A percentile compares a stretch with the other conserved stretches of the same genome.
Conservation (phyloP, 2,329 filamentous ascomycete species). For the Fusarium bactridioides region DNA sequence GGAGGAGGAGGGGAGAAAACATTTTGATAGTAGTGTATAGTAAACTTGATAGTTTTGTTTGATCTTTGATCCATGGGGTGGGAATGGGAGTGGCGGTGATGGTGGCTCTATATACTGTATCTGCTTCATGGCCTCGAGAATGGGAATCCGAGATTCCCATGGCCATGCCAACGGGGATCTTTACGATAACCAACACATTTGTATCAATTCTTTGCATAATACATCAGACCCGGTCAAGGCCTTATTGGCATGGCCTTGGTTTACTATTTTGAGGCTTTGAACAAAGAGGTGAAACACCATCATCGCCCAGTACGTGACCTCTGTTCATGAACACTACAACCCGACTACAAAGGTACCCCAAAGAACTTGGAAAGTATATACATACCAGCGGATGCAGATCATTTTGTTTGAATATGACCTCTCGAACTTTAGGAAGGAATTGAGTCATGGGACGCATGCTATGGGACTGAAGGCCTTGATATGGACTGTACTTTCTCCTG, state of each 20-base stretch:
- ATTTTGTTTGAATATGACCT: no score
- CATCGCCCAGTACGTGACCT: not conserved
- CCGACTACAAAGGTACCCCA: not conserved
- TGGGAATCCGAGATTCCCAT: not conserved
- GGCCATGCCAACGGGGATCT: no score
- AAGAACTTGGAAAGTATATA: not conserved
- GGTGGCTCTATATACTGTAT: not conserved
- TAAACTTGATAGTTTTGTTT: not conserved
- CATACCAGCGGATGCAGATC: rapidly evolving
- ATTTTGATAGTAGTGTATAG: not conserved
- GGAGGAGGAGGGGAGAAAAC: not conserved
- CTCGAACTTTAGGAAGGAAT: not conserved
- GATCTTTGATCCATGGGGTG: not conserved
- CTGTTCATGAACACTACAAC: not conserved
- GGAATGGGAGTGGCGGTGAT: not conserved
- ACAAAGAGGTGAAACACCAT: slow-evolving; percentile 4
- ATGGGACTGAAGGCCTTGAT: no score
- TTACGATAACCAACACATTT: not conserved
- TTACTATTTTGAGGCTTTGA: not conserved
- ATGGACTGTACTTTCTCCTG: not conserved
- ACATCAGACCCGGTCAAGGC: no score
- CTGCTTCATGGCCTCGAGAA: not conserved
- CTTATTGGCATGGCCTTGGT: not conserved
- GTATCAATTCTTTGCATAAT: not conserved
- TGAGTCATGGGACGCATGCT: not conserved